Evolutionary conservation across 805 yeast genomes (phyloP).

Genomic region (Candida rishiriensis): DNA sequence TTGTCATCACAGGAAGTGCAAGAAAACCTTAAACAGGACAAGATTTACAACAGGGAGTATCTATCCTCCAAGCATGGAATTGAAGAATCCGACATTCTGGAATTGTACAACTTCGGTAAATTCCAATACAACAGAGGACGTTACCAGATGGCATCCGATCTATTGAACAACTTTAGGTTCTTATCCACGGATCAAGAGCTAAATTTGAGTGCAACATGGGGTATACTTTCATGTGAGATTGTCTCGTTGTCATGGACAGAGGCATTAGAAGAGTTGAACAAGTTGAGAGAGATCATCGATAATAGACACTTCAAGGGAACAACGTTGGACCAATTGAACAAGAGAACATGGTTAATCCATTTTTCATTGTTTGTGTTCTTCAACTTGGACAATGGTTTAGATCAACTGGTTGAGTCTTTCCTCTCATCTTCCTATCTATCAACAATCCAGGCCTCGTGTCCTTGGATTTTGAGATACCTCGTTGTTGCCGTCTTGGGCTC

Average conservation of each 20-base stretch:
- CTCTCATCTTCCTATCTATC: conserved; percentile 56
- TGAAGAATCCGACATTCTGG: conserved; percentile 44
- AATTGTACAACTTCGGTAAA: conserved; percentile 54
- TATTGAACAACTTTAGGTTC: conserved; percentile 52
- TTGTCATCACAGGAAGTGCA: conserved; percentile 47
- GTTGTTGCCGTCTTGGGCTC: conserved; percentile 51
- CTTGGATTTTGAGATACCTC: conserved; percentile 65
- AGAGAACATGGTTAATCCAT: conserved; percentile 66
- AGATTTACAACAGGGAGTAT: conserved; percentile 45
- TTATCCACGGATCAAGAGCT: conserved; percentile 48
- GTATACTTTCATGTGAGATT: conserved; percentile 59
- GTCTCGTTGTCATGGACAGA: conserved; percentile 47
- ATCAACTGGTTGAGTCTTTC: conserved; percentile 51
- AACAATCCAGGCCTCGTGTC: conserved; percentile 66
- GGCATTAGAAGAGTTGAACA: conserved; percentile 48
- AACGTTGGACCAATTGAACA: conserved; percentile 54
- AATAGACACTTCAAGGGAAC: conserved; percentile 45
- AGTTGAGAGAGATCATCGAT: conserved; percentile 56
- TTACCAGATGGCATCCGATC: conserved; percentile 54
- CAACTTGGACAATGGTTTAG: conserved; percentile 47
- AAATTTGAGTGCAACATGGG: conserved; percentile 61
- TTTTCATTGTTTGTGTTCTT: conserved; percentile 65
- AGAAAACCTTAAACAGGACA: conserved; percentile 49
- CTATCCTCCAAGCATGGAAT: conserved; percentile 42
- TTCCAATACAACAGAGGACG: conserved; percentile 62